Base-by-base conservation (phyloP, 768 basidiomycete genomes). In the Boletus rubropictus region DNA sequence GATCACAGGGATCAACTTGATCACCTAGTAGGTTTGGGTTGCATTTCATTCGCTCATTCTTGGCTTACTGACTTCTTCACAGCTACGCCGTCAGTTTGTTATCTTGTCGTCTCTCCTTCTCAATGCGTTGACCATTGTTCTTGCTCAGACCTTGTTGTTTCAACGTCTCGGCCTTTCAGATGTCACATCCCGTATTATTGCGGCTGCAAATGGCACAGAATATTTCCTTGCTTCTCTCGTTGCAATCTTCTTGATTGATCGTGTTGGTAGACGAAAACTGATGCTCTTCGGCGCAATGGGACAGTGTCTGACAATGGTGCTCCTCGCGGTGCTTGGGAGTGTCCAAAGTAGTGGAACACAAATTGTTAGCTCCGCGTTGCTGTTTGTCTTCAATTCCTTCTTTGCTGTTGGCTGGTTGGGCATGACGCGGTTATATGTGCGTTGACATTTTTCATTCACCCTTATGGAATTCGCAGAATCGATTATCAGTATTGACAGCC, bases 331-430 rank as follows among this genome's bases (percentile, higher is more conserved):
- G 20, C 67, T 80, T 18, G 80, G 79, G n/a, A 75, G 73, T 44
- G 64, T 78, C 42, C 68, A 73, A 42, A 77, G 70, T 27, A 61
- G 64, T 9, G 75, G 69, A 1, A 66, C 77, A 4, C 77, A 78
- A 44, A 66, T 79, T 36, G 69, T 74, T 14, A 78, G 80, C 22
- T 69, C 77, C 0, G 70, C 83, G 29, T 58, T 82, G 3, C 62
- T 85, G 1, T 84, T 86, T 59, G 74, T 82, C n/a, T 85, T 82
- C 72, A 83, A 84, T 62, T 78, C 78, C 14, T 79, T 81, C 67
- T 86, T 86, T 57, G 81, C 81, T 0, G 64, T 82, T 44, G 82
- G 82, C 0, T 86, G 82, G 82, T 61, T 84, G 34, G 80, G 82
- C 15, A 81, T 83, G 76, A 81, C 83, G 1, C 84, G 82, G 81